Base-by-base conservation (phyloP, 345 rosid genomes). In the Aegle marmelos region DNA sequence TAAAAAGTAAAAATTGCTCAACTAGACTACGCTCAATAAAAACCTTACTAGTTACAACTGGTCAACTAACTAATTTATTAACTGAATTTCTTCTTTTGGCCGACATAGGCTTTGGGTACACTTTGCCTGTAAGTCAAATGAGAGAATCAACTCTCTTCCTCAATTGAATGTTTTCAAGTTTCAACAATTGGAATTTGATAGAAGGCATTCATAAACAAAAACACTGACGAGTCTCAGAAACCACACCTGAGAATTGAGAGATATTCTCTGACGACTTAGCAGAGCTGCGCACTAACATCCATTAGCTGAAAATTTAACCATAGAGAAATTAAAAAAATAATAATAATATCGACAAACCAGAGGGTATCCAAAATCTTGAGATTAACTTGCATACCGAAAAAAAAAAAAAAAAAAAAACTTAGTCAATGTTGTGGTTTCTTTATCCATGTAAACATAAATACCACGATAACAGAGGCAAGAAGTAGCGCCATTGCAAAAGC, bases 371-470 rank as follows among this genome's bases (percentile, higher is more conserved):
- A 73, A 78, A 64, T 16, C 70, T 72, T 37, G 41, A 39, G 72
- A 78, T 69, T 81, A 78, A 80, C 34, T 37, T 71, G 74, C 93
- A 79, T 89, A 95, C 97, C 98, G n/a, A n/a, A n/a, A n/a, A n/a
- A 95, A 86, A 88, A 95, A 95, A n/a, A 95, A 84, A 93, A 98
- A 84, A 95, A 95, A 81, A 97, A 91, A 85, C 89, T 95, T 97
- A 30, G 97, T 91, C 82, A 95, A 85, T 75, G 90, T 89, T 50
- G 94, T 90, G 80, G 88, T 86, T 68, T 93, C 97, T 88, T 80
- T 93, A 63, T 95, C 97, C 87, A 97, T 90, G 89, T 53, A 79
- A 57, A 77, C 19, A 76, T 27, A 37, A 22, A 73, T 68, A 68
- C 56, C 74, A 82, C 21, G 45, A 54, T 70, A 79, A 8, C 53